phyloP scores from a whole-genome alignment of 139 green algal genomes.

The Tetradesmus lagerheimii region DNA sequence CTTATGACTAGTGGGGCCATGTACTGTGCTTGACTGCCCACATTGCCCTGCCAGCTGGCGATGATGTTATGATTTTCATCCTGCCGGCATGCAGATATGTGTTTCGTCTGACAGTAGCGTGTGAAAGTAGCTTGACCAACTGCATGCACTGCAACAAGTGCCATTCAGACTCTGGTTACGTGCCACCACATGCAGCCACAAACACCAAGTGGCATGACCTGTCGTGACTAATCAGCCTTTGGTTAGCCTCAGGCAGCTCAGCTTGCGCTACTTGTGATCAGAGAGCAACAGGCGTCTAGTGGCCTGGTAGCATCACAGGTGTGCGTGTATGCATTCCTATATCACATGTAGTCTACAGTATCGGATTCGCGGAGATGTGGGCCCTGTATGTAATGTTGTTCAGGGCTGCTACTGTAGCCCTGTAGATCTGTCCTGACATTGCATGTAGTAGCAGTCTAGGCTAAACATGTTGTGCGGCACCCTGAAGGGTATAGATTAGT shows the following conservation, averaged over 20 bases:
- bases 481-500: neutral
- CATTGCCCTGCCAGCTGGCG: neutral
- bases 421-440: neutral
- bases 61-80: slow-evolving; percentile 1
- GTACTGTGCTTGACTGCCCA: neutral
- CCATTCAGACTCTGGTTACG: neutral
- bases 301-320: neutral
- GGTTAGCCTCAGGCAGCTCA: neutral
- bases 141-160: neutral
- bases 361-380: neutral
- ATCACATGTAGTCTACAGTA: neutral
- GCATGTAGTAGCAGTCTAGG: neutral
- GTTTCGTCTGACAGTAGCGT: neutral
- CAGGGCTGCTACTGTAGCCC: neutral
- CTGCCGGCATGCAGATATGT: neutral
- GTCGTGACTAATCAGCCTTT: neutral
- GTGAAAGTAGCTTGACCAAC: neutral
- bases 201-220: neutral
- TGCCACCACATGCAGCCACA: neutral
- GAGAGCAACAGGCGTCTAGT: no score
- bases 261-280: neutral
- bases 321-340: neutral
- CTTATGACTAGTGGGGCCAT: neutral
- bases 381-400: neutral
- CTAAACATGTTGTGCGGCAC: neutral